Evolutionary conservation across 179 eudicot genomes (phyloP), one percentile per base, ranked within the genome.

Genomic region (Spergularia azorica): DNA sequence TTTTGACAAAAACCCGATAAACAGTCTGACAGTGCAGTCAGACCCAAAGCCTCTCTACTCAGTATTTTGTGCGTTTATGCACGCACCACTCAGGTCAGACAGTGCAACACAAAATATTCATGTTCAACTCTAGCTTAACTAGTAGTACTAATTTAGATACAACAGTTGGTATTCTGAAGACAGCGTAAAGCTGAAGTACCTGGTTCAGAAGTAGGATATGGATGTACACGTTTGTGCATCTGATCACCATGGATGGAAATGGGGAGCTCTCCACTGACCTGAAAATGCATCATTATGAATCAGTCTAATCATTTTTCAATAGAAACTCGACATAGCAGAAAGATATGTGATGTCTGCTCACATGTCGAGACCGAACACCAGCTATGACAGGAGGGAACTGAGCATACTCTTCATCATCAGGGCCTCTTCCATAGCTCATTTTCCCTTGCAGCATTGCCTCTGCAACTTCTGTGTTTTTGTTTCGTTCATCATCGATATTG

Each of bases 351-450:
- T 39, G 41, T 56, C 26, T 3, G 70, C 90, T 84, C 79, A 94
- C 98, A 71, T 83, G 91, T 51, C 91, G 84, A 17, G 97, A 91
- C 58, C 91, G 89, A 46, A 78, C 83, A 51, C 93, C 95, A 6
- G 98, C 83, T 54, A 94, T 88, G 61, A 94, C 92, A 63, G 88
- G 90, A 4, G 96, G 96, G 54, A 89, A 83, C 58, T 88, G 96
- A 17, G 89, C 46, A 72, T 72, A 84, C 13, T 90, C 96, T 36
- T 91, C 94, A 65, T 94, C 98, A 51, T 90, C 94, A 0, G 81
- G 90, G 73, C 98, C 98, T 83, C 98, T 84, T 65, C 98, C 98
- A 71, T 90, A 94, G 82, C 91, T 94, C 98, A 94, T 92, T 84
- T 94, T 92, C 51, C 97, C 98, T 50, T 94, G 93, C 76, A 94